Base-by-base conservation (phyloP, 2,329 filamentous ascomycete species). In the Fusarium torreyae region DNA sequence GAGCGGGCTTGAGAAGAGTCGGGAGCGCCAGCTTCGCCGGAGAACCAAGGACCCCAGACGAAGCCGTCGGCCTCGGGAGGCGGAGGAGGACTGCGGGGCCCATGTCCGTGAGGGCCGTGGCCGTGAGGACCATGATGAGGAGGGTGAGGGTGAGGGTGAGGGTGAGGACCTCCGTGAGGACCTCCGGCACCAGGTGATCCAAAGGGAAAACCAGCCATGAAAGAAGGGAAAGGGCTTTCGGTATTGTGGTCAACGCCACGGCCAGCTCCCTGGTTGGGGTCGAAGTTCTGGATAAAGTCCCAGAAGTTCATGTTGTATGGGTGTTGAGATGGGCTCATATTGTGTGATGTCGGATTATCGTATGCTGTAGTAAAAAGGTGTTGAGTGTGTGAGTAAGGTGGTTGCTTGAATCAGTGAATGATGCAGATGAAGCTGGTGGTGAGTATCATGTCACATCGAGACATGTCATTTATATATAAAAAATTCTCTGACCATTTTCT, bases 191-290 rank as follows among this genome's bases (percentile, higher is more conserved):
- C 62, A 13, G 71, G 71, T 13, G 63, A 66, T 42, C 68, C 70
- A 60, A 80, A 81, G 28, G 80, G 78, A 54, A 81, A 81, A 24
- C 78, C 78, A 2, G 73, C 58, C 38, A 74, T 73, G 54, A 77
- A 76, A 53, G 52, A 62, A 44, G 67, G 63, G 44, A 71, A 66
- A 57, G 67, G 69, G 31, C 73, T 57, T 34, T 70, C 72, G 51
- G 70, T 74, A 38, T 75, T 70, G 64, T 81, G 80, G 59, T 83
- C 82, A 56, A 82, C 78, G 46, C 81, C 80, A 18, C 75, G 74
- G 42, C 81, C 80, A 36, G 76, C 69, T 42, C 58, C 57, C 39
- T 73, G 71, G 42, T 71, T 74, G 22, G 77, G 76, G 61, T 79
- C 76, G 33, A 80, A 66, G 22, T 75, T 74, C 62, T 77, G 77